Evolutionary conservation across 2,329 filamentous ascomycete genomes (phyloP), one percentile per base, ranked within the genome.

Genomic region (Penicillium occitanis): DNA sequence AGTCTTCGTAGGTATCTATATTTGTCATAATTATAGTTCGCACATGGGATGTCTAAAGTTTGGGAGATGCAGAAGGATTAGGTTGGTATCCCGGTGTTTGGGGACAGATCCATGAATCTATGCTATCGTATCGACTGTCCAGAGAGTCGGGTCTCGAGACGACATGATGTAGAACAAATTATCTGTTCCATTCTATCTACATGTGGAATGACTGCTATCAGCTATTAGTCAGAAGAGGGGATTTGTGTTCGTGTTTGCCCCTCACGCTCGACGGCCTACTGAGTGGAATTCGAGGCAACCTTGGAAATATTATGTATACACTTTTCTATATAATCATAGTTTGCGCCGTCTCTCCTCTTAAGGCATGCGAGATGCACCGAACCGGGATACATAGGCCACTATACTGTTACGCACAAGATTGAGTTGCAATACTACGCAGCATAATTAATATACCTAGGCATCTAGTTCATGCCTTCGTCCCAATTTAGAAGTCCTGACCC

Each of bases 381-480:
- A 55, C 51, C 4, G 13, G 48, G 25, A 51, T n/a, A 51, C 48
- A 28, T 33, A 50, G 22, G 22, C 17, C 46, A 25, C 13, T 28
- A 33, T 19, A 19, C 19, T 33, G 50, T 33, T 53, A n/a, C 28
- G 17, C 53, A 37, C 33, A 37, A 37, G 53, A 37, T 40, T 37
- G 53, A 40, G 53, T 57, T 25, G 13, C n/a, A 5, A 7, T 57
- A 10, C 33, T 35, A 55, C 17, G n/a, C 35, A 25, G 25, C 14
- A 53, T 53, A 17, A n/a, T 35, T 19, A 19, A 19, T 19, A 19
- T 19, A 19, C 19, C 19, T 19, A 19, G 19, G 22, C 25, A 59
- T 59, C 57, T 59, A 59, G 37, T 60, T 60, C 57, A 60, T 64
- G 62, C 53, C 28, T 51, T 28, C 62, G 62, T 64, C 62, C 53